Evolutionary conservation across 2,329 filamentous ascomycete species (phyloP), one percentile per base, ranked within the genome.

Genomic region (Monilinia polystroma): DNA sequence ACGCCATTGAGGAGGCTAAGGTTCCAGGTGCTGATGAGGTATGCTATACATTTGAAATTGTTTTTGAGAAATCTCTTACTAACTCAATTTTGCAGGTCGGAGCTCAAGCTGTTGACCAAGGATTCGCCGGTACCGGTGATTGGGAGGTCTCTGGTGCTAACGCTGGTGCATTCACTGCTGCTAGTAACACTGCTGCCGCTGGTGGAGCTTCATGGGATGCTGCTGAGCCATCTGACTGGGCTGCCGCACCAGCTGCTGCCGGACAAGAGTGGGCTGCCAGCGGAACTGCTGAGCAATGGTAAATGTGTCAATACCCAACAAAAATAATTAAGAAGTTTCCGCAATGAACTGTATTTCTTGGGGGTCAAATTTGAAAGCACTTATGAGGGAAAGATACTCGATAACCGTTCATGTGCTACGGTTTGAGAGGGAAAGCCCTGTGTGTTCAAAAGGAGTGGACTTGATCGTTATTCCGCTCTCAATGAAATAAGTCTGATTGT

Each of bases 301-400:
- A 77, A 72, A 75, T 70, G 55, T 66, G 55, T 49, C 41, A 66
- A n/a, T 66, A 62, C 32, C 57, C 51, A 63, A 66, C 43, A 67
- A 51, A 69, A 63, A 72, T 70, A 71, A 67, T 67, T 53, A 57
- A 64, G 60, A 64, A 69, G 66, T 70, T 66, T 64, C 68, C 59
- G 53, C 63, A 56, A 70, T 71, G 66, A 66, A 63, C 67, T 71
- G 68, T 70, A 70, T 67, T 68, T 60, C 72, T 74, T 75, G 77
- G 75, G 75, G 78, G 78, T 83, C 80, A 81, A 57, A 84, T 83
- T 87, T 86, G 84, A 84, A 81, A 83, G 89, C 88, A 90, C 93
- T 97, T 85, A 97, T 90, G 93, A 97, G 93, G 94, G 94, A 98
- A 98, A 98, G 94, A 98, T 93, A 97, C 90, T 92, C 85, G 79